Conservation (phyloP, 2,329 filamentous ascomycete genomes). For the Thelonectria olida region DNA sequence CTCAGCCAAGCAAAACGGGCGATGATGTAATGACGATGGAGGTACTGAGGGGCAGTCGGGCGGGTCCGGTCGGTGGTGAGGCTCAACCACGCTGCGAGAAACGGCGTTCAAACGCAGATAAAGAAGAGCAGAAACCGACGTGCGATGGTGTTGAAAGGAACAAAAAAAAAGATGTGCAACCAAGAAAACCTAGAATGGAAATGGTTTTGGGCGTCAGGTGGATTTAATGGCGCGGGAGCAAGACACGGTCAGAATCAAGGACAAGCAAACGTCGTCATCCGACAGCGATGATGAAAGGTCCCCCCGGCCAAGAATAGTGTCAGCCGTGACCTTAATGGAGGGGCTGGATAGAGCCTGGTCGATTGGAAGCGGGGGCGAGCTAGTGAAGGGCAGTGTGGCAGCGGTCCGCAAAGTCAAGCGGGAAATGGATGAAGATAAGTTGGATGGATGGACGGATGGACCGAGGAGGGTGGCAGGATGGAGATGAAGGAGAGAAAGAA, state of each 20-base stretch:
- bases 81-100: conserved; percentile 26
- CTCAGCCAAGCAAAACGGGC: not conserved
- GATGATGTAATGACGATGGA: conserved; percentile 11
- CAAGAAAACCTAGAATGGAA: conserved; percentile 12
- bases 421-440: conserved; percentile 31
- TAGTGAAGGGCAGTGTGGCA: conserved; percentile 30
- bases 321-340: conserved; percentile 41
- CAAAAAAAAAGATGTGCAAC: conserved; percentile 14
- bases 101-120: conserved; percentile 18
- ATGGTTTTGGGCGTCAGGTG: conserved; percentile 37
- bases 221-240: conserved; percentile 39
- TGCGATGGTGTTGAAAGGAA: conserved; percentile 29
- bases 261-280: conserved; percentile 42
- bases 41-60: not conserved
- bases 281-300: conserved; percentile 39
- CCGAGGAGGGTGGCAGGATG: not conserved
- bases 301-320: conserved; percentile 38
- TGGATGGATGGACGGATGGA: not conserved
- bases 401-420: conserved; percentile 34
- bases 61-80: conserved; percentile 18
- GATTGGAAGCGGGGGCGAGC: conserved; percentile 31
- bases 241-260: conserved; percentile 37
- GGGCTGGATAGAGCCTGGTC: conserved; percentile 30
- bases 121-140: conserved; percentile 21
- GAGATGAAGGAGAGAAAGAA: not conserved